Percentiles rank a stretch among this genome's conserved stretches.
Conservation (phyloP, 805 yeast genomes). For the Wickerhamomyces xylosicus region DNA sequence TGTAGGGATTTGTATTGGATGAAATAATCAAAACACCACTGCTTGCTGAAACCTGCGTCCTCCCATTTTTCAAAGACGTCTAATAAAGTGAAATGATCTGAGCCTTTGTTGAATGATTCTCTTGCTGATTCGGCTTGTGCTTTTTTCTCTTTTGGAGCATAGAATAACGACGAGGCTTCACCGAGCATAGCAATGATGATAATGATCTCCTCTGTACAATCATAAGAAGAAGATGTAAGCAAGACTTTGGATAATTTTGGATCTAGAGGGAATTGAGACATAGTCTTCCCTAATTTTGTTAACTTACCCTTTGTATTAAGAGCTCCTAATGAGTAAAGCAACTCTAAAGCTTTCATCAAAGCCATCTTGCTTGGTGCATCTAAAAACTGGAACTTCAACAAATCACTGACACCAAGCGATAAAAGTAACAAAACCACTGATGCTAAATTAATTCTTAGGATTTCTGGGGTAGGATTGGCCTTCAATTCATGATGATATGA, state of each 20-base stretch:
- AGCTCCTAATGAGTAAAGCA: constrained; percentile 82
- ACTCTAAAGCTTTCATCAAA: constrained; percentile 64
- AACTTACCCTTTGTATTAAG: constrained; percentile 69
- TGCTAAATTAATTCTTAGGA: constrained; percentile 73
- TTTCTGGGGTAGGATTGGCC: constrained; percentile 80
- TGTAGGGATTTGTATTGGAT: constrained; percentile 65
- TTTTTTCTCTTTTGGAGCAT: constrained; percentile 57
- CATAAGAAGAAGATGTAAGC: constrained; percentile 46
- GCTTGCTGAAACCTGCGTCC: constrained; percentile 50
- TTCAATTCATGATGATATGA: constrained; percentile 72
- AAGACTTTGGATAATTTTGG: constrained; percentile 80
- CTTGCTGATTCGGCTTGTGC: constrained; percentile 57
- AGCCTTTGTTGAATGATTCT: constrained; percentile 37
- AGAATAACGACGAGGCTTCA: constrained; percentile 63
- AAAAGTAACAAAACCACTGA: constrained; percentile 67
- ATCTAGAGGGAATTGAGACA: constrained; percentile 90
- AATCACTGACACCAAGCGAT: constrained; percentile 77
- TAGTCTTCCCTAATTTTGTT: constrained; percentile 67
- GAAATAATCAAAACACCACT: constrained; percentile 83
- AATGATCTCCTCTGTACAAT: constrained; percentile 59
- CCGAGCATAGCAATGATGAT: constrained; percentile 78
- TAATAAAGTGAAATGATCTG: constrained; percentile 74
- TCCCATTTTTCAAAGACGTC: constrained; percentile 74
- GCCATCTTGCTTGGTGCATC: constrained; percentile 78
- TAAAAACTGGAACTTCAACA: constrained; percentile 78